Percentiles rank a stretch among this genome's conserved stretches.
phyloP scores from a whole-genome alignment of 2,329 filamentous ascomycete species.

The Apiospora aurea region DNA sequence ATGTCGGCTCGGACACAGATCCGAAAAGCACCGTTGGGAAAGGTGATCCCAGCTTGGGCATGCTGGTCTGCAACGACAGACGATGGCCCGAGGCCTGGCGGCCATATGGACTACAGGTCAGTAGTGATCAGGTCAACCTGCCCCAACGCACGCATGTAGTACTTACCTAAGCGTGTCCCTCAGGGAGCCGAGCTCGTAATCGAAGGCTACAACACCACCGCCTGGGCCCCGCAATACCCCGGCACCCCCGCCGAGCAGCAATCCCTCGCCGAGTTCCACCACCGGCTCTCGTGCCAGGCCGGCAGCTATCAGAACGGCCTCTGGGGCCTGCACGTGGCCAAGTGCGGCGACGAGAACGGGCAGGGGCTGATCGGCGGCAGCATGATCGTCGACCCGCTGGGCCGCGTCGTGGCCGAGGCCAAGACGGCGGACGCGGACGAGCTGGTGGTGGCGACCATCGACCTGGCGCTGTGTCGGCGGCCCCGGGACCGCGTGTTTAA shows the following conservation, averaged over 20 bases:
- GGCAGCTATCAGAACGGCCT: constrained; percentile 61
- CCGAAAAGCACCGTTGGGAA: constrained; percentile 36
- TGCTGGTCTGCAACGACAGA: constrained; percentile 64
- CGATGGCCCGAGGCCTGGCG: constrained; percentile 62
- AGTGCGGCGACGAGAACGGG: constrained; percentile 59
- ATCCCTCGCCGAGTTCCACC: constrained; percentile 57
- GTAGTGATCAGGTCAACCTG: too few relatives aligned
- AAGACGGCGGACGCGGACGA: constrained; percentile 54
- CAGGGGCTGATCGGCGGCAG: constrained; percentile 55
- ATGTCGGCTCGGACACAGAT: constrained; percentile 31
- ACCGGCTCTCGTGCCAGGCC: constrained; percentile 57
- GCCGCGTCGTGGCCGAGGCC: constrained; percentile 57
- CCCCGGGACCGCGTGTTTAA: constrained; percentile 57
- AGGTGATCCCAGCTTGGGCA: constrained; percentile 59
- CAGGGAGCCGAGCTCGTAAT: constrained; percentile 45
- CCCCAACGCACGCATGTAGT: too few relatives aligned
- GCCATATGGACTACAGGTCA: constrained; percentile 56
- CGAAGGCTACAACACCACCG: constrained; percentile 58
- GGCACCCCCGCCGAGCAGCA: constrained; percentile 50
- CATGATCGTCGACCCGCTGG: constrained; percentile 55
- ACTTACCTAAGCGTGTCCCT: neutral
- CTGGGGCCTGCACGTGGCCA: constrained; percentile 56
- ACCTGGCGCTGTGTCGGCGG: constrained; percentile 53
- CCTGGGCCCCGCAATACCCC: constrained; percentile 53
- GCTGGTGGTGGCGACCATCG: constrained; percentile 57